A percentile compares a stretch with the other conserved stretches of the same genome.
Conservation (phyloP, 2,329 filamentous ascomycete species). For the Paecilomyces fulvus region DNA sequence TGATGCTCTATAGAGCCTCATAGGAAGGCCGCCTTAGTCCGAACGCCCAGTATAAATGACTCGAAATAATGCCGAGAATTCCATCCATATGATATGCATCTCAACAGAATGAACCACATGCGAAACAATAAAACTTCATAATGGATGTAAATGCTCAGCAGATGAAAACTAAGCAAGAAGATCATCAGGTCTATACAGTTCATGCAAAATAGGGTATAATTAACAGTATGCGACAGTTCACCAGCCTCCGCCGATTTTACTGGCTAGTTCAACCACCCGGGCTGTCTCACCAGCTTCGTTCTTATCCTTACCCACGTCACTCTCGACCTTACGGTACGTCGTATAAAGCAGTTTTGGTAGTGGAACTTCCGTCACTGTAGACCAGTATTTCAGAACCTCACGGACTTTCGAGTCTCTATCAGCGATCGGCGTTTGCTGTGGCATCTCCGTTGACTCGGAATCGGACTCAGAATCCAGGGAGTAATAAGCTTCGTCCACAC, state of each 20-base stretch:
- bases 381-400: slow-evolving; percentile 68
- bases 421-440: slow-evolving; percentile 14
- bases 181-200: not conserved
- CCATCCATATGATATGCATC: not conserved
- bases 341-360: slow-evolving; percentile 70
- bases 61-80: too few species aligned
- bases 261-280: slow-evolving; percentile 76
- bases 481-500: slow-evolving; percentile 85
- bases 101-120: not conserved
- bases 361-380: slow-evolving; percentile 58
- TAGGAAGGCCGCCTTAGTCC: too few species aligned
- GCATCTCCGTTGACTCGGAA: slow-evolving; percentile 19
- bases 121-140: not conserved
- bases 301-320: slow-evolving; percentile 77
- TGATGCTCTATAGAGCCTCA: too few species aligned
- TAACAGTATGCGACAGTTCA: slow-evolving; percentile 35
- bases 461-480: slow-evolving; percentile 57
- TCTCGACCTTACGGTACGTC: slow-evolving; percentile 84
- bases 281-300: slow-evolving; percentile 57
- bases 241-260: slow-evolving; percentile 91
- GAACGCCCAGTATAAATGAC: too few species aligned
- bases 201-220: not conserved
- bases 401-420: slow-evolving; percentile 40
- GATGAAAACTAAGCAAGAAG: not conserved
- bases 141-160: not conserved